Evolutionary conservation across 352 stramenopile genomes (phyloP).

Genomic region (Pythium guiyangense): DNA sequence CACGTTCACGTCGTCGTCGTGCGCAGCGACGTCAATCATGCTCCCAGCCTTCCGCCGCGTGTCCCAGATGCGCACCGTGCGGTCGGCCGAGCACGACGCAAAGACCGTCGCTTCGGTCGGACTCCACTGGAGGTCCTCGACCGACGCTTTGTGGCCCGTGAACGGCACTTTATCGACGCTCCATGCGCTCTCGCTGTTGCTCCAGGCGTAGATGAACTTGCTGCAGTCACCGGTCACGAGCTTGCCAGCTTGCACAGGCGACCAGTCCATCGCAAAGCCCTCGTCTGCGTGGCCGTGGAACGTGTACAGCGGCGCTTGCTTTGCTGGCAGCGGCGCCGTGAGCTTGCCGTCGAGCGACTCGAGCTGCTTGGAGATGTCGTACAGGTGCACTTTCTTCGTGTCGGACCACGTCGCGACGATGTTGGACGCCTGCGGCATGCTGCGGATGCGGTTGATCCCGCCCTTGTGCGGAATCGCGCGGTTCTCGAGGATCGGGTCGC

Average conservation of each 20-base stretch:
- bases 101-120: conserved; percentile 97
- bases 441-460: conserved; percentile 94
- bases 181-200: conserved; percentile 71
- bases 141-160: conserved; percentile 87
- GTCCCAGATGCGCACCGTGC: conserved; percentile 97
- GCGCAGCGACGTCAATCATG: conserved; percentile 93
- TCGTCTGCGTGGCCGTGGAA: conserved; percentile 95
- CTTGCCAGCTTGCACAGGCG: conserved; percentile 74
- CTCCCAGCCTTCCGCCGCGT: conserved; percentile 89
- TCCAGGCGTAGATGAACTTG: conserved; percentile 96
- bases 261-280: conserved; percentile 99
- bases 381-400: conserved; percentile 94
- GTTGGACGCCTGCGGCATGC: conserved; percentile 94
- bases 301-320: conserved; percentile 84
- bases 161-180: conserved; percentile 89
- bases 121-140: conserved; percentile 99
- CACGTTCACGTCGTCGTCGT: conserved; percentile 98
- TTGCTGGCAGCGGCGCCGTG: conserved; percentile 39
- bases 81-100: conserved; percentile 92
- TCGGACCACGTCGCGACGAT: conserved; percentile 98
- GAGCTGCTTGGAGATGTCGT: conserved; percentile 91
- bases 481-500: conserved; percentile 94
- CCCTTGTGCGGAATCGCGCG: conserved; percentile 93
- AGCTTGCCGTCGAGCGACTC: conserved; percentile 84
- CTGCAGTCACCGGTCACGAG: conserved; percentile 96